Base-by-base conservation (phyloP, 345 rosid genomes). In the Noccaea caerulescens region DNA sequence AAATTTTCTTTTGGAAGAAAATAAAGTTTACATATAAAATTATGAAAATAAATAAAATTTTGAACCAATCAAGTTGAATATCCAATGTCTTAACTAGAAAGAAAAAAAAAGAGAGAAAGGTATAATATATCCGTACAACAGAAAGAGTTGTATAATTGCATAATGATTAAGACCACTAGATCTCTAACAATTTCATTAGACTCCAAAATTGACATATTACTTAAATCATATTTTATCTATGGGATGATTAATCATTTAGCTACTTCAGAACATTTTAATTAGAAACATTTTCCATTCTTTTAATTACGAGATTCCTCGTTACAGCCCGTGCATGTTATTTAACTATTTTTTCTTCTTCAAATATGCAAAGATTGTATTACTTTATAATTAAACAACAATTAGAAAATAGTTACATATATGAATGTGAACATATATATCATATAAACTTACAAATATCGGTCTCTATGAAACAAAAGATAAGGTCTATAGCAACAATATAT, bases 141-240 rank as follows among this genome's bases (percentile, higher is more conserved):
- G 3, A 52, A 20, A 58, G 10, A 66, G 38, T 66, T 49, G 45
- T 42, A 50, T 66, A 73, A 8, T 67, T 42, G 54, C 49, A 42
- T 59, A 74, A 59, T 74, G 62, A 67, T 74, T 59, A 57, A 20
- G 49, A 30, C 33, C 41, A 34, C 37, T 74, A 74, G 78, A 67
- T 67, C 53, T 57, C 72, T 58, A 57, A 66, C 34, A 73, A 18
- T 56, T 67, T 10, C 42, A 58, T 7, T 43, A 13, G 44, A 43
- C 16, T 64, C 65, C 41, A 53, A 56, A 37, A 3, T 27, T 10
- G 16, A 5, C 3, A 25, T 49, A 59, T 39, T 37, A 55, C 13
- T 45, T 62, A 12, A 42, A 32, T 10, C n/a, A 12, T 10, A 45
- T 70, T 58, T 7, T 6, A 39, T 14, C 10, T 10, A 20, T 45